Evolutionary conservation across 2,329 filamentous ascomycete genomes (phyloP), one percentile per base, ranked within the genome.

Genomic region (Diplodia sapinea): DNA sequence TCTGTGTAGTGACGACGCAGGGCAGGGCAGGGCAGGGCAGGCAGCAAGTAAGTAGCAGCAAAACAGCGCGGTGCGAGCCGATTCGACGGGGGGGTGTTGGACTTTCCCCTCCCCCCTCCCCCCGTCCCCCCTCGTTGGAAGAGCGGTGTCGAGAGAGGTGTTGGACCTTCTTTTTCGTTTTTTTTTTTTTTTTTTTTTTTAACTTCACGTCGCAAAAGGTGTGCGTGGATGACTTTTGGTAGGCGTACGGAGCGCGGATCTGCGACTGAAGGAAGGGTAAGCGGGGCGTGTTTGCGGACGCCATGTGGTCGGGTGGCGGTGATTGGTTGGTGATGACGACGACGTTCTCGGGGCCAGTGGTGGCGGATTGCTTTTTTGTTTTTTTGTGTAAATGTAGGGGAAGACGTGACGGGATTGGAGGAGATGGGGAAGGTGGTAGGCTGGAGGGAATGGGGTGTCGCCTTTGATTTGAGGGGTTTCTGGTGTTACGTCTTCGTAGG

Each of bases 211-310:
- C 9, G n/a, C 20, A 52, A 26, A 52, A 17, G 23, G 50, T 12
- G 13, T 26, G 13, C 11, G 50, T 52, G 26, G 50, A 29, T 29
- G 23, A 52, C 23, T 23, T 52, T 26, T 26, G 50, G 50, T 29
- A 52, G 20, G 26, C 23, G n/a, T 26, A 52, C 50, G 29, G 43
- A 9, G 17, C 43, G 43, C 43, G 43, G 43, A 47, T 47, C 43
- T 47, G 43, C 43, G n/a, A 47, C 43, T 43, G 40, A 7, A 43
- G 38, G 36, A 20, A 20, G 52, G 52, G 26, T 36, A 55, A 57
- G 54, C 54, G 54, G 36, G 54, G 17, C 54, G 54, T 17, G 33
- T 57, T 57, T 26, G 33, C n/a, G n/a, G 36, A n/a, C 13, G 54
- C 33, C 54, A 43, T 57, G 54, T 57, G 54, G 54, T 36, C 36